Base-by-base conservation (phyloP, 805 yeast genomes). In the Vanderwaltozyma yarrowii region DNA sequence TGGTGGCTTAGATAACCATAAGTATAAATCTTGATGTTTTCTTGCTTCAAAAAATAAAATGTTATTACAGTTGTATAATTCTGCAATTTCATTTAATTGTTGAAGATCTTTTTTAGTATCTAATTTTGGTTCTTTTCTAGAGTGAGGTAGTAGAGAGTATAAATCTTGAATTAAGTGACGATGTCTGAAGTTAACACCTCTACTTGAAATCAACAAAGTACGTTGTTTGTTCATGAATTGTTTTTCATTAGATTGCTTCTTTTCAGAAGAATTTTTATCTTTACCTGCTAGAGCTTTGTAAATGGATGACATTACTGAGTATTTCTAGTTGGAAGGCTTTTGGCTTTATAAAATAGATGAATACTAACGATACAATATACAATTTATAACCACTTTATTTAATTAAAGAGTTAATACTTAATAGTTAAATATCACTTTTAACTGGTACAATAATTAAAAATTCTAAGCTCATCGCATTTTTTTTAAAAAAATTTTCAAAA, bases 1-100 rank as follows among this genome's bases (percentile, higher is more conserved):
- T 31, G 98, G 98, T 21, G 97, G 92, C 64, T 92, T 89, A 25
- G 96, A 76, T 46, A 92, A 61, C 95, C 96, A 92, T 61, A 92
- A 62, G 61, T 92, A 92, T 54, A 92, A 74, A 65, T 92, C 98
- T 62, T 78, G 83, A 64, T 89, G 96, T 64, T 92, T 92, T 67
- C 97, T 80, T 39, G 95, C 85, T 64, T 92, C 98, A 60, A 92
- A 92, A 60, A 82, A 92, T 59, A 87, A 68, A 49, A 92, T 75
- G 59, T 92, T 92, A 66, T 92, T 92, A 72, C 98, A 92, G 70
- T 92, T 92, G 74, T 89, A 87, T 46, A 92, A 69, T 56, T 92
- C 98, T 3, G 97, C 97, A 44, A 88, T 82, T 66, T 92, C 98
- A 56, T 92, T 92, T 43, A 92, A 71, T 60, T 87, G 89, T 58